A percentile compares a stretch with the other conserved stretches of the same genome.
Evolutionary conservation across 148 eudicot species (phyloP).

Genomic region (Camellia granthamiana): DNA sequence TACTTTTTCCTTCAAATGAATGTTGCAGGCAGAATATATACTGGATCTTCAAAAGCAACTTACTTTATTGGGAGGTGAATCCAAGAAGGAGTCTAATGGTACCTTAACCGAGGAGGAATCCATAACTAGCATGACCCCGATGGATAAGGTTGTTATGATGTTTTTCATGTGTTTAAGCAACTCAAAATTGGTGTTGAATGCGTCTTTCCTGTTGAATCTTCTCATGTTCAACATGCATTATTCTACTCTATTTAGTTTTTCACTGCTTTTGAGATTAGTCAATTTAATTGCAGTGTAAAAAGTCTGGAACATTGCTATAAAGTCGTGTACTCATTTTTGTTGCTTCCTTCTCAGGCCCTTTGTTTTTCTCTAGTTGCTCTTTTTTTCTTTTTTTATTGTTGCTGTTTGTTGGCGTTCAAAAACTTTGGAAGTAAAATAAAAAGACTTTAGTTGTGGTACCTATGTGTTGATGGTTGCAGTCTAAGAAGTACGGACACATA

Average conservation of each 20-base stretch:
- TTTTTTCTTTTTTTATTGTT: not conserved
- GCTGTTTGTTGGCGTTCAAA: not conserved
- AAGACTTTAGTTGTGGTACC: not conserved
- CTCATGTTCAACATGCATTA: not conserved
- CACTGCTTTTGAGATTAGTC: not conserved
- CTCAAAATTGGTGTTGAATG: not conserved
- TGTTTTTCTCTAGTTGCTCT: not conserved
- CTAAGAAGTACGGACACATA: no score
- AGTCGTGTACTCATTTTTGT: not conserved
- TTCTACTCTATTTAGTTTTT: not conserved
- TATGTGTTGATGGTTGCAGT: not conserved
- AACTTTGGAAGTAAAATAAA: not conserved
- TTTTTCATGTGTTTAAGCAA: not conserved
- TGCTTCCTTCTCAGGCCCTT: slow-evolving; percentile 4
- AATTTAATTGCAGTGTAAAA: not conserved
- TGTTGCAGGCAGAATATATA: no score
- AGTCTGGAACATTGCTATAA: not conserved
- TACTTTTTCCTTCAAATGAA: no score
- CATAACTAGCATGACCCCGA: slow-evolving; percentile 53
- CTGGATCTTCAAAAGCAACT: no score
- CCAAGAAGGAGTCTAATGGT: not conserved
- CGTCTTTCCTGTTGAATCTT: not conserved
- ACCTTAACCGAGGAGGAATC: slow-evolving; percentile 52
- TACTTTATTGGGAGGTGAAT: no score
- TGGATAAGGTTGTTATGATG: slow-evolving; percentile 59